Evolutionary conservation across 345 rosid species (phyloP), one percentile per base, ranked within the genome.

Genomic region (Ricinus communis): DNA sequence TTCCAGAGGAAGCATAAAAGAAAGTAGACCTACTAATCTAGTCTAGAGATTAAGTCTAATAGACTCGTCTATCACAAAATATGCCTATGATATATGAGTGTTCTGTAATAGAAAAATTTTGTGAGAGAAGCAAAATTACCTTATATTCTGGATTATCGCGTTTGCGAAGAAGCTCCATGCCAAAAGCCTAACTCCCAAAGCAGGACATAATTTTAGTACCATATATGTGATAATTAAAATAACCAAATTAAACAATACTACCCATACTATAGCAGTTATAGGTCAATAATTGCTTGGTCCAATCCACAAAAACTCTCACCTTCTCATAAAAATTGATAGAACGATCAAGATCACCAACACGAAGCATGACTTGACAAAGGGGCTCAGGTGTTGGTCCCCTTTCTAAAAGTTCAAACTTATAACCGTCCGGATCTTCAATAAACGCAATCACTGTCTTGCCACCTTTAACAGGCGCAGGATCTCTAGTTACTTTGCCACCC

Each of bases 371-470:
- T 85, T 95, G 98, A 81, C 99, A 95, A 49, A 95, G 75, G 40
- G 99, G 99, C 82, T 95, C 99, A 8, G 98, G 99, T 40, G 99
- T 95, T 68, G 97, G 94, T 58, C 90, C 96, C 77, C 99, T 95
- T 81, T 95, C 98, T 82, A 95, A 77, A 54, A 95, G 90, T 77
- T 95, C 99, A 84, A 95, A 95, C 79, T 89, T 92, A 79, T 92
- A 95, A 79, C 98, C 99, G 82, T 92, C 97, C 62, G 97, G 97
- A 83, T 94, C 97, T 84, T 92, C 97, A 65, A 92, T 77, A 81
- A 93, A 95, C 36, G 99, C 99, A 59, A 93, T 92, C 7, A 91
- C 86, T 36, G 96, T 87, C n/a, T 58, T 88, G 45, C 98, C 97
- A 72, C 96, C 97, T 83, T 94, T 89, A 59, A 94, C 97, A 68